These are phyloP conservation scores for Dryadomyces quercivorus DNA, from an alignment of 2,329 filamentous ascomycete species.

Conservation along the genomic window DNA sequence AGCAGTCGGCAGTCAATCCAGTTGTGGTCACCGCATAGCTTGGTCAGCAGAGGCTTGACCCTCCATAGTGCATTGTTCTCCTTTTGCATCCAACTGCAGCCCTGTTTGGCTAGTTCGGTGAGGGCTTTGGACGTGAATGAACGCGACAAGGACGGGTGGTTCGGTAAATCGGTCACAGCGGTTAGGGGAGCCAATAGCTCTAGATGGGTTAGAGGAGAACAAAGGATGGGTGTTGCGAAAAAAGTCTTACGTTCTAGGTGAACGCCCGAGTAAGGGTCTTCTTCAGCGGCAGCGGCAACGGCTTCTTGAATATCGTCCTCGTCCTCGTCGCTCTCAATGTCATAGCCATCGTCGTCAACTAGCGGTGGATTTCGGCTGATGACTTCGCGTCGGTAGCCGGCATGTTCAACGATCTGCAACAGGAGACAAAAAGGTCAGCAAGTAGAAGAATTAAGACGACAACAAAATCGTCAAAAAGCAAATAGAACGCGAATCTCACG, in stretches of 20 bases:
- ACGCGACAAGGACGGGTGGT: conserved; percentile 61
- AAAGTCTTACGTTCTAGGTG: conserved; percentile 51
- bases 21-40: conserved; percentile 61
- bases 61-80: conserved; percentile 63
- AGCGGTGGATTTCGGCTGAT: conserved; percentile 62
- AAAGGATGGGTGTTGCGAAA: not conserved
- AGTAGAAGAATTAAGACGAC: not conserved
- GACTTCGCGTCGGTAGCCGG: conserved; percentile 59
- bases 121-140: conserved; percentile 65
- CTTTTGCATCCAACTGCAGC: conserved; percentile 58
- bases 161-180: conserved; percentile 59
- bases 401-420: conserved; percentile 56
- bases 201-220: conserved; percentile 19
- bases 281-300: conserved; percentile 49
- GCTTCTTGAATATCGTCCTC: conserved; percentile 48
- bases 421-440: not conserved
- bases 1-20: conserved; percentile 51
- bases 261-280: conserved; percentile 63
- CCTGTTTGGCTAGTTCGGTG: conserved; percentile 57
- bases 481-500: not conserved
- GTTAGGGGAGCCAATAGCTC: conserved; percentile 66
- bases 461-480: not conserved
- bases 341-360: conserved; percentile 67
- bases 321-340: conserved; percentile 61
- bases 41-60: conserved; percentile 61